Evolutionary conservation across 2,329 filamentous ascomycete genomes (phyloP).

Genomic region (Pseudomassariella vexata): DNA sequence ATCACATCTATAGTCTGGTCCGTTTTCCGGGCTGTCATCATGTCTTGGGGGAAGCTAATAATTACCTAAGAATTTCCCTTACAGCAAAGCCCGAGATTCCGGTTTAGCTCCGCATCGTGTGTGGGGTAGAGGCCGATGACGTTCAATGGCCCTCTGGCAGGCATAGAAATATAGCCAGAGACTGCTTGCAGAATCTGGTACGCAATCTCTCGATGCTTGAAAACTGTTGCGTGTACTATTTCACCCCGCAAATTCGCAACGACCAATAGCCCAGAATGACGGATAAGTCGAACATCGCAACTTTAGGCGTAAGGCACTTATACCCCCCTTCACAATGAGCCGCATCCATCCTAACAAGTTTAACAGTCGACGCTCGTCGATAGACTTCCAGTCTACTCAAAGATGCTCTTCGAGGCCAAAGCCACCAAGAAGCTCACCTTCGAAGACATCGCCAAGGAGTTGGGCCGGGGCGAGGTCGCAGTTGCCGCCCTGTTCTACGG

Average conservation of each 20-base stretch:
- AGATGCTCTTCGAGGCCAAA: conserved; percentile 76
- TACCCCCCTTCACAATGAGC: neutral
- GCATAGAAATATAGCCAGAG: neutral
- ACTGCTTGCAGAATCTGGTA: neutral
- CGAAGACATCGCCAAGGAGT: conserved; percentile 65
- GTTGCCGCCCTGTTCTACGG: conserved; percentile 89
- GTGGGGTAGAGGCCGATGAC: conserved; percentile 6
- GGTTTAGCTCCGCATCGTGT: conserved; percentile 6
- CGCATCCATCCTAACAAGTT: conserved; percentile 5
- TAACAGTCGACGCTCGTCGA: conserved; percentile 59
- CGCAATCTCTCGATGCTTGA: neutral
- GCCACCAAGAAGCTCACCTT: conserved; percentile 70
- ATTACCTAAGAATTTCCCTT: no score
- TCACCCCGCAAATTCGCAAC: neutral
- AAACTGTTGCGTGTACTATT: neutral
- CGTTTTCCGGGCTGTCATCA: no score
- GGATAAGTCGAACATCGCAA: conserved; percentile 16
- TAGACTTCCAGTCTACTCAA: conserved; percentile 64
- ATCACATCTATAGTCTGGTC: no score
- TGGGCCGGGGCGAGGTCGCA: conserved; percentile 77
- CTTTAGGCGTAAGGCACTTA: conserved; percentile 19
- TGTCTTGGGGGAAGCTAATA: no score
- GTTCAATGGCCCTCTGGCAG: neutral
- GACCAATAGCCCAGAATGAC: neutral
- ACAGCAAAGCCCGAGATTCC: conserved; percentile 6